Conservation (phyloP, 306 rosid genomes). For the Quercus variabilis region DNA sequence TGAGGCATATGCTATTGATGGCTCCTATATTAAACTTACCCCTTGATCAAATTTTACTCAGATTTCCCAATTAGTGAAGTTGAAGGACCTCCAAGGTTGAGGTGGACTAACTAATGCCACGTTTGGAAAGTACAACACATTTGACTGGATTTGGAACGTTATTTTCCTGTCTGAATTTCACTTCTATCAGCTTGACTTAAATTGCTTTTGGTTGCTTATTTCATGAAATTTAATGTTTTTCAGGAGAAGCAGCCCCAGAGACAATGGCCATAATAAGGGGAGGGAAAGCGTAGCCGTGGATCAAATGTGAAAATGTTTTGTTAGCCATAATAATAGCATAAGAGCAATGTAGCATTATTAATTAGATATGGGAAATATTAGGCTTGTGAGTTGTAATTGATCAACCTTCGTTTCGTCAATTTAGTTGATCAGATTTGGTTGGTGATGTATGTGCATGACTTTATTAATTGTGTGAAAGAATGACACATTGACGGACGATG, state of each 20-base stretch:
- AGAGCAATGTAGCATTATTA: too few relatives aligned
- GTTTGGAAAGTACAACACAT: background rate
- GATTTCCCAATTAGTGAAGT: too few relatives aligned
- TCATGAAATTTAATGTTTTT: background rate
- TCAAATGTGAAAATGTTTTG: constrained; percentile 72
- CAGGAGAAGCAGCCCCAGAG: constrained; percentile 94
- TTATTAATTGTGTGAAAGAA: too few relatives aligned
- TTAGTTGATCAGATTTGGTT: too few relatives aligned
- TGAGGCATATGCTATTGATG: background rate
- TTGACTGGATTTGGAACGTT: background rate
- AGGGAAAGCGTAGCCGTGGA: constrained; percentile 41
- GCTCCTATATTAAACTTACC: background rate
- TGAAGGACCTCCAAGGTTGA: background rate
- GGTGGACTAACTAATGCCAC: background rate
- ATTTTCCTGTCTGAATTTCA: background rate
- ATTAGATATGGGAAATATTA: too few relatives aligned
- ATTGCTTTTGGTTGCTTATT: constrained; percentile 2
- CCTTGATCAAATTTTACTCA: too few relatives aligned
- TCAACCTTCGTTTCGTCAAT: too few relatives aligned
- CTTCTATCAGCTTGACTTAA: background rate
- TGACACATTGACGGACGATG: too few relatives aligned
- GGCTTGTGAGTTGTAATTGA: too few relatives aligned
- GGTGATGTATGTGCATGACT: too few relatives aligned
- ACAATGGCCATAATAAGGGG: constrained; percentile 46
- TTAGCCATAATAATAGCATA: constrained; percentile 40